Evolutionary conservation across 2,329 filamentous ascomycete genomes (phyloP), one percentile per base, ranked within the genome.

Genomic region (Coniochaeta prunicola): DNA sequence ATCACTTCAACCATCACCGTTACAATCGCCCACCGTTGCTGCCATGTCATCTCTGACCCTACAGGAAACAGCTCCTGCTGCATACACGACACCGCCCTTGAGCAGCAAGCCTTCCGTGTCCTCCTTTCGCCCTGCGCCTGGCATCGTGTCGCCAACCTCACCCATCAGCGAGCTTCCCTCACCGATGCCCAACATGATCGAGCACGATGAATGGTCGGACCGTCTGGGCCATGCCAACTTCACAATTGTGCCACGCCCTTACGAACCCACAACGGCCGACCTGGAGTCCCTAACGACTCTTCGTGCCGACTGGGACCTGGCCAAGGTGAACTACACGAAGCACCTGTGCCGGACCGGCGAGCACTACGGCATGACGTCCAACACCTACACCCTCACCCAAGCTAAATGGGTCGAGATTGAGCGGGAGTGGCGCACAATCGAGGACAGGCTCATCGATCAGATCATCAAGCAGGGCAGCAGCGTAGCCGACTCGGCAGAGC

Each of bases 211-310:
- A 64, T 97, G 93, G 93, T 88, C 90, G 1, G 84, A 88, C 68
- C 86, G 85, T 59, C 83, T 97, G 15, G 93, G 93, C 30, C 92
- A 97, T 70, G 92, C 92, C 63, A 96, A 97, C 76, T 97, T 96
- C 71, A 92, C 84, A 66, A 96, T 97, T 65, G 77, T 84, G 24
- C 92, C 92, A 0, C 84, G 87, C 69, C 93, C 92, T 0, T 96
- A 96, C 68, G 73, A 83, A 9, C 88, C 91, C 0, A 80, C 85
- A 17, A 69, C 69, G 2, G 83, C 84, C 62, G 85, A 88, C 63
- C 68, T 86, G 10, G 79, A 82, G 4, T 70, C 77, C 1, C 73
- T 84, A 28, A 81, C 81, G 34, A 81, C 85, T 67, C 79, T 96
- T 56, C 85, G 89, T 57, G 79, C 83, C 7, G 89, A 96, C 67